These are phyloP conservation scores for Aspergillus intermedius DNA, from an alignment of 2,329 filamentous ascomycete species.

Conservation along the genomic window DNA sequence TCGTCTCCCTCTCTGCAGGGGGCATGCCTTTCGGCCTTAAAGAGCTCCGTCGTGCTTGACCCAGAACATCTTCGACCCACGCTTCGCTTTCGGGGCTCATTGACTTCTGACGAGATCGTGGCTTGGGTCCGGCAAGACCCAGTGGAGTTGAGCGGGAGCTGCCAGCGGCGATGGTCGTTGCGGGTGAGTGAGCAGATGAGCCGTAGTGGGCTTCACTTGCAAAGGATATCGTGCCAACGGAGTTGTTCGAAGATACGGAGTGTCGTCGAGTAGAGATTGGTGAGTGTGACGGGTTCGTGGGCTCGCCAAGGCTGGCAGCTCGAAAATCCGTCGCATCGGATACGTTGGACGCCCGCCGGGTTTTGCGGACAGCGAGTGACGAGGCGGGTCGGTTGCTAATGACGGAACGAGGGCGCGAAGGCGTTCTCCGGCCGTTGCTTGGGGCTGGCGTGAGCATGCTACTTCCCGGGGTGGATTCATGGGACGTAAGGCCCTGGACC, in stretches of 20 bases:
- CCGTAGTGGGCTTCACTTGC: conserved; percentile 20
- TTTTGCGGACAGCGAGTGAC: conserved; percentile 34
- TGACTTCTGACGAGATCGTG: conserved; percentile 31
- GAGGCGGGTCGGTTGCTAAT: conserved; percentile 32
- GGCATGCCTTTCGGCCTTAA: conserved; percentile 19
- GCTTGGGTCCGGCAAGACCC: conserved; percentile 41
- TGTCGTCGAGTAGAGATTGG: conserved; percentile 28
- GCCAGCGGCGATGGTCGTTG: conserved; percentile 11
- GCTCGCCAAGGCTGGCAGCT: conserved; percentile 22
- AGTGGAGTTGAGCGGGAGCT: conserved; percentile 32
- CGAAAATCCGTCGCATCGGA: conserved; percentile 23
- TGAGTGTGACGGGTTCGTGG: conserved; percentile 20
- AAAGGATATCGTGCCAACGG: conserved; percentile 24
- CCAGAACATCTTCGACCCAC: conserved; percentile 43
- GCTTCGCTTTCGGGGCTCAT: conserved; percentile 42
- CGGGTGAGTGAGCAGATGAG: conserved; percentile 19
- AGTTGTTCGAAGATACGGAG: conserved; percentile 34
- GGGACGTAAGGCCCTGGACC: conserved; percentile 44
- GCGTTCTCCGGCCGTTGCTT: conserved; percentile 26
- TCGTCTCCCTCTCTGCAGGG: conserved; percentile 5
- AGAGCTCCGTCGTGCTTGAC: conserved; percentile 36
- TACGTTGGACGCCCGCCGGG: conserved; percentile 30
- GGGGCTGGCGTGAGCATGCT: conserved; percentile 15
- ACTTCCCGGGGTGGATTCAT: conserved; percentile 21
- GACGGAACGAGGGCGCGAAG: conserved; percentile 32